Evolutionary conservation across 768 basidiomycete species (phyloP).

Genomic region (Clitopilus passeckerianus): DNA sequence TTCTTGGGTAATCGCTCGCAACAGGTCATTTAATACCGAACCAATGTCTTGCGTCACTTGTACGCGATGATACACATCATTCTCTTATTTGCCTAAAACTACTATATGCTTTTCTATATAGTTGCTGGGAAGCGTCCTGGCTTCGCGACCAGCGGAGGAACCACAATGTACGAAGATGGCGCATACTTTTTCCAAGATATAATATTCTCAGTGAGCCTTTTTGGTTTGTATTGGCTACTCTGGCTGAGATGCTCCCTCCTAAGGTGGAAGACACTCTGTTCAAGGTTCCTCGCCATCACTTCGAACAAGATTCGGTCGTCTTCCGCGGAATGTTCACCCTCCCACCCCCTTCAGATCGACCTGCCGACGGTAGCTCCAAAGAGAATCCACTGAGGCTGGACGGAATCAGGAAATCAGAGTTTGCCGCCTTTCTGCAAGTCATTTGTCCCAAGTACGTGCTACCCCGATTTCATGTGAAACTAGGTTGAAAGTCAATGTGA

Average conservation of each 20-base stretch:
- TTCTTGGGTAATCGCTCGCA: too few relatives aligned
- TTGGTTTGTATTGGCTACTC: neutral
- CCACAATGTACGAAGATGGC: neutral
- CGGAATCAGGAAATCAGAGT: neutral
- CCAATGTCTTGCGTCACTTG: too few relatives aligned
- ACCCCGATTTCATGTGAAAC: neutral
- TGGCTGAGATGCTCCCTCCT: neutral
- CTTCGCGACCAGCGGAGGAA: too few relatives aligned
- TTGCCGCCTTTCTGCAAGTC: neutral
- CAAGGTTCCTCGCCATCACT: neutral
- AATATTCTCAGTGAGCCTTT: neutral
- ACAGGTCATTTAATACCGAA: too few relatives aligned
- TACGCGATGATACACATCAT: too few relatives aligned
- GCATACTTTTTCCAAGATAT: constrained; percentile 1
- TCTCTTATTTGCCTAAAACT: too few relatives aligned
- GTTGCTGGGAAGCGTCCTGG: too few relatives aligned
- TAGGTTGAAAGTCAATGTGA: neutral
- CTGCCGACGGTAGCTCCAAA: neutral
- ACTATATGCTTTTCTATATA: too few relatives aligned
- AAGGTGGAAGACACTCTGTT: neutral
- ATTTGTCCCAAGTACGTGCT: neutral
- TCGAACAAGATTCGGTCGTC: neutral
- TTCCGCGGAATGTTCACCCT: neutral
- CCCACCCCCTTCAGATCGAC: neutral
- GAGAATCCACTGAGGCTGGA: neutral